Conservation (phyloP, 768 basidiomycete genomes). For the Psilocybe cubensis region DNA sequence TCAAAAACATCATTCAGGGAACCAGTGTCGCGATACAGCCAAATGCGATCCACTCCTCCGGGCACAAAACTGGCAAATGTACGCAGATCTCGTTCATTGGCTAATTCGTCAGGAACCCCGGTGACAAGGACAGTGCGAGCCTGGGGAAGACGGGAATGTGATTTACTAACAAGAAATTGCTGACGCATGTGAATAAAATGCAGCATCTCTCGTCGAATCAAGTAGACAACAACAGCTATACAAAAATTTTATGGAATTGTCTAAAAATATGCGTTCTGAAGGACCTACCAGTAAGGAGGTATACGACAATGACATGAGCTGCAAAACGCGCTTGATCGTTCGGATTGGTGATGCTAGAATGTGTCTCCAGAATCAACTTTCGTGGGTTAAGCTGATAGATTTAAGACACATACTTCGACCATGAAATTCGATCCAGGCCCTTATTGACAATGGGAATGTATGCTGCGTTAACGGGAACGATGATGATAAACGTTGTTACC, state of each 20-base stretch:
- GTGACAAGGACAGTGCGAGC: slow-evolving; percentile 73
- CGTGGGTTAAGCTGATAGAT: neutral
- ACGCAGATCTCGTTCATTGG: slow-evolving; percentile 47
- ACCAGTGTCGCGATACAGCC: slow-evolving; percentile 63
- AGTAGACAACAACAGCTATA: slow-evolving; percentile 60
- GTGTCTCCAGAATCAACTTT: neutral
- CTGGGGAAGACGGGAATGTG: slow-evolving; percentile 63
- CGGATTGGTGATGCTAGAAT: slow-evolving; percentile 36
- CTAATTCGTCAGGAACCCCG: slow-evolving; percentile 58
- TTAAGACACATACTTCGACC: slow-evolving; percentile 47
- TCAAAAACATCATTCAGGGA: slow-evolving; percentile 45
- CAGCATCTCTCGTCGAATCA: slow-evolving; percentile 61
- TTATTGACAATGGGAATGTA: slow-evolving; percentile 35
- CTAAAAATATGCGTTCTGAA: neutral
- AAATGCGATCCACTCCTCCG: slow-evolving; percentile 69
- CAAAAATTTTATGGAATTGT: neutral
- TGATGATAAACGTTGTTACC: slow-evolving; percentile 61
- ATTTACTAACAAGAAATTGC: slow-evolving; percentile 60
- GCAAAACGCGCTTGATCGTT: slow-evolving; percentile 47
- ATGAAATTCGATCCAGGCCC: slow-evolving; percentile 49
- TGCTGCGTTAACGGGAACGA: slow-evolving; percentile 59
- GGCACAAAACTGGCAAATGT: slow-evolving; percentile 68
- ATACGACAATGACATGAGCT: slow-evolving; percentile 61
- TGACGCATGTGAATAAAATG: slow-evolving; percentile 59
- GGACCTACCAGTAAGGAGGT: slow-evolving; percentile 49